Base-by-base conservation (phyloP, 169 alveolate species). In the Theileria parva region DNA sequence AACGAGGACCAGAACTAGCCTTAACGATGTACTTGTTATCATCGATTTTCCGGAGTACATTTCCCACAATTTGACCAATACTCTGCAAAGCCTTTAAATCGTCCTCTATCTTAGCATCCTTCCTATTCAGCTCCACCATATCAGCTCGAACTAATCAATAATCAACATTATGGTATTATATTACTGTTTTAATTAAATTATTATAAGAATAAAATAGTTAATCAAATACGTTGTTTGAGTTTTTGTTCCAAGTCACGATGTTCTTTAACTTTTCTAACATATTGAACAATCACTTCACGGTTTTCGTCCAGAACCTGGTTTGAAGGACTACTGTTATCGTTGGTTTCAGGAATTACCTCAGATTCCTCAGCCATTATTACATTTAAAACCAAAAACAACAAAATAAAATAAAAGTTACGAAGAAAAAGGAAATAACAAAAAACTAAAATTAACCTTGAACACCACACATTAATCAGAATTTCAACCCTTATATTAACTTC, bases 31-130 rank as follows among this genome's bases (percentile, higher is more conserved):
- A 96, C 91, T 97, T 97, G 51, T 97, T 99, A 44, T 95, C 95
- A 86, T 95, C 97, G 55, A 97, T 94, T 77, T 95, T 94, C 74
- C 96, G 93, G 61, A 97, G 88, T 59, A 98, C 98, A 86, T 98
- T 99, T 67, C 99, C 99, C 61, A 98, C 96, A 44, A 97, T 93
- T 88, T 97, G 98, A 13, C 99, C 99, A 53, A 97, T 98, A 80
- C 98, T 95, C 86, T 98, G 99, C 50, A 97, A 88, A 51, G 99
- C 98, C 89, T 96, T 97, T 67, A 97, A 85, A 69, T 97, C 96
- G 59, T 97, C 98, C 84, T 98, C 99, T 11, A 99, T 95, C 81
- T 96, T 97, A 73, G 97, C 98, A 83, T 89, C 96, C 39, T 92
- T 92, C 67, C 83, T 89, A 75, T 88, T 86, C 64, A 89, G 80